These are phyloP conservation scores for Waltergamsia citrina DNA, from an alignment of 2,329 filamentous ascomycete genomes.

Conservation along the genomic window DNA sequence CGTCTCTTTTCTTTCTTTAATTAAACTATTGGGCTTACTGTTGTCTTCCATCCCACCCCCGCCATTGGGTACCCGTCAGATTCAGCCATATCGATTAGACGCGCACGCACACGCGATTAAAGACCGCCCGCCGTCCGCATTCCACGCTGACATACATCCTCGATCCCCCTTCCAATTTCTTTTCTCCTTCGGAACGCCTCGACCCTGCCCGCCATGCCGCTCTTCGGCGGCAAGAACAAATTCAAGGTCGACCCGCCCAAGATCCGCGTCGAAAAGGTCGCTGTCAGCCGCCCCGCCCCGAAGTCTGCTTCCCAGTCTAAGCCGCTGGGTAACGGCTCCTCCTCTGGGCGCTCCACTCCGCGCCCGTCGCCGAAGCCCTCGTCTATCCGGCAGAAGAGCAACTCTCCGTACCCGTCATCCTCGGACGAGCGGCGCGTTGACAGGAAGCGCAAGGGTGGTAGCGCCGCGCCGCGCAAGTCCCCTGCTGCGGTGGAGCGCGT, in stretches of 20 bases:
- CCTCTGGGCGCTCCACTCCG: slow-evolving; percentile 21
- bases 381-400: slow-evolving; percentile 24
- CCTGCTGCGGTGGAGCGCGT: slow-evolving; percentile 35
- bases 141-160: no score
- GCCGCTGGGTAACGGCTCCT: slow-evolving; percentile 17
- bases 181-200: not conserved
- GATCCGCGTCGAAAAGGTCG: slow-evolving; percentile 43
- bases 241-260: slow-evolving; percentile 40
- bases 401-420: slow-evolving; percentile 30
- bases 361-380: slow-evolving; percentile 31
- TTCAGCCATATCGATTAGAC: no score
- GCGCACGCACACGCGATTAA: no score
- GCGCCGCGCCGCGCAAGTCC: slow-evolving; percentile 24
- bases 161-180: no score
- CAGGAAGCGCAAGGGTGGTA: slow-evolving; percentile 39
- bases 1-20: no score
- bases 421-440: slow-evolving; percentile 24
- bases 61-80: no score
- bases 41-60: no score
- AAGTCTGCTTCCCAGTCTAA: slow-evolving; percentile 25
- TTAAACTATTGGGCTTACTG: no score
- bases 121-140: no score
- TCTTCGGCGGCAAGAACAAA: slow-evolving; percentile 35
- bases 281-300: slow-evolving; percentile 26
- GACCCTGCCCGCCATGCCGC: slow-evolving; percentile 11